Base-by-base conservation (phyloP, 169 alveolate genomes). In the Cardiosporidium cionae region DNA sequence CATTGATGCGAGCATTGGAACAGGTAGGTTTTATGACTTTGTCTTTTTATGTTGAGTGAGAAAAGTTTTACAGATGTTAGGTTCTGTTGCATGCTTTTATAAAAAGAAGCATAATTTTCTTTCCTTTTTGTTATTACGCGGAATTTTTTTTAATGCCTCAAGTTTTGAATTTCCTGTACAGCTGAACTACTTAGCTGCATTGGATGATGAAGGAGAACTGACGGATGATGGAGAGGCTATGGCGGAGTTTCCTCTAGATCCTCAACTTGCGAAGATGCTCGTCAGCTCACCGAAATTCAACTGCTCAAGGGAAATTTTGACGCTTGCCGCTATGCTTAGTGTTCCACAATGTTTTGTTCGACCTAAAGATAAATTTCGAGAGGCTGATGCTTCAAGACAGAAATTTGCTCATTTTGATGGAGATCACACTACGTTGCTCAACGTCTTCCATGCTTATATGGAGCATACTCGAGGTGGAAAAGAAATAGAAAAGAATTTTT, bases 231-330 rank as follows among this genome's bases (percentile, higher is more conserved):
- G 99, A 31, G 89, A 89, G 68, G 82, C 89, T 52, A 97, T 97
- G 99, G 88, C 98, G 54, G 98, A 96, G 78, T 94, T 98, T 76
- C 99, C 99, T 22, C 85, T 98, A 37, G 99, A 98, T 65, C 99
- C 99, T n/a, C 97, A 94, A 83, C 87, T 98, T 66, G 90, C 98
- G 37, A 95, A 94, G 83, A 87, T 93, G 80, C 80, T 96, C 27
- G 72, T 82, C 28, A 78, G 72, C 27, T 69, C 79, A 1, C 62
- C 79, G 23, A 22, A 37, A 63, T 70, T 1, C 72, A 71, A 31
- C 35, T 44, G 76, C 82, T 70, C 72, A 76, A 77, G 63, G 33
- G 87, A 44, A 68, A 79, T 71, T 32, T 36, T 74, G 27, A 35
- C 76, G 7, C 32, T 72, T 0, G 75, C 79, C 7, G 95, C 98